Evolutionary conservation across 176 grass and related monocot species (phyloP), one percentile per base, ranked within the genome.

Genomic region (Oryza rufipogon): DNA sequence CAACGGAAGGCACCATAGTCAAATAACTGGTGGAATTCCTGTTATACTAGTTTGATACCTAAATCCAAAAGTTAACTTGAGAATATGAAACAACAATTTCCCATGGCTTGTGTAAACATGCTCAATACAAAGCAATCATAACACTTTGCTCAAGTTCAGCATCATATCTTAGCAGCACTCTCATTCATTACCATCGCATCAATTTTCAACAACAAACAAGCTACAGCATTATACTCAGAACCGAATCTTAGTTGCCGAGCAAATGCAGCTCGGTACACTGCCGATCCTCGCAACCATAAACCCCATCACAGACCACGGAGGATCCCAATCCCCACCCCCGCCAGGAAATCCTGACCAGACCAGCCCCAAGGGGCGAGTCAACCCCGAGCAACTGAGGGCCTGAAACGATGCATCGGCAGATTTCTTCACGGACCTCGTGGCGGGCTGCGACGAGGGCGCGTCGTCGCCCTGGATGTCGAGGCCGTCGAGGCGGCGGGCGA

Each of bases 391-490:
- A 15, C 78, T 44, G 79, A 38, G 6, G 7, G 36, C 5, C 36
- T 38, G 36, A 73, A 28, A 58, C 45, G 36, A 22, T 16, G 51
- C 51, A 19, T 11, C 66, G 64, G 47, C 19, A 51, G 26, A 77
- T 28, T 28, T 32, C 65, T 28, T 32, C 65, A 72, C 89, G 68
- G 67, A 98, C 96, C 91, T 94, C 25, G 28, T 80, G 79, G 93
- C 70, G 39, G 78, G 89, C 69, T 93, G 87, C 56, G 93, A 91
- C 14, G 87, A 93, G 3, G 91, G 87, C 41, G 89, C 87, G 11
- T 92, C 96, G 38, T 93, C 96, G 22, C 64, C 86, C 42, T 93
- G 93, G 78, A 93, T 84, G 32, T 92, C 96, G 67, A 92, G 87
- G 56, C 87, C 84, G 51, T 92, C 83, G 58, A 95, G 80, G 77